These are phyloP conservation scores for Astrephomene gubernaculifera DNA, from an alignment of 139 green algal genomes.

Conservation along the genomic window DNA sequence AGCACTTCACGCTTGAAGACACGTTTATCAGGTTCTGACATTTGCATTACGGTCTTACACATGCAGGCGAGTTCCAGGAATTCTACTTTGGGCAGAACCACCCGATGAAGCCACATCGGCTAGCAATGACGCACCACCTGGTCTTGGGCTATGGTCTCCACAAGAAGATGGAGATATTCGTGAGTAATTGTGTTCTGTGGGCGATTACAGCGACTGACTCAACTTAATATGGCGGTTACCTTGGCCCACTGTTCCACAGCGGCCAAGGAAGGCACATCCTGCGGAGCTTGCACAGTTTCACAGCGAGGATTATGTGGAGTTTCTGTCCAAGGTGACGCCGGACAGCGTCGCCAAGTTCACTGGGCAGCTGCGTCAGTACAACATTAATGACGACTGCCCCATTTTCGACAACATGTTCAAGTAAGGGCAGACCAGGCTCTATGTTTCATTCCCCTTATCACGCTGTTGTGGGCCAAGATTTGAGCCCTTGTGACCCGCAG, in stretches of 20 bases:
- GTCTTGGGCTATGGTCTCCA: conserved; percentile 96
- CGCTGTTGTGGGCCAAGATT: neutral
- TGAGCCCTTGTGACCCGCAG: conserved; percentile 7
- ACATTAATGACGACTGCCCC: conserved; percentile 93
- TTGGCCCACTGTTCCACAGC: conserved; percentile 60
- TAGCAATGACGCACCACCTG: conserved; percentile 96
- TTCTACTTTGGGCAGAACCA: conserved; percentile 98
- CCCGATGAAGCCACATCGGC: conserved; percentile 98
- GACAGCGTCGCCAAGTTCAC: conserved; percentile 63
- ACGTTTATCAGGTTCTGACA: no score
- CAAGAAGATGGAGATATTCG: conserved; percentile 91
- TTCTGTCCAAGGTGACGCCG: conserved; percentile 82
- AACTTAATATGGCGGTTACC: no score
- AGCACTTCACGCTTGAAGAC: no score
- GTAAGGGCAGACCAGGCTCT: neutral
- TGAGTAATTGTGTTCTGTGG: conserved; percentile 63
- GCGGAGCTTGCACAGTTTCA: conserved; percentile 94
- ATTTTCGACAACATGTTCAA: conserved; percentile 88
- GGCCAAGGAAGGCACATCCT: conserved; percentile 79
- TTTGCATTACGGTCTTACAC: neutral
- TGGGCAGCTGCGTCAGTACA: conserved; percentile 75
- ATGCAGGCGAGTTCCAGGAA: conserved; percentile 77
- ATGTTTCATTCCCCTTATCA: neutral
- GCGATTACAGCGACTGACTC: no score
- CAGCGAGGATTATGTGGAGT: conserved; percentile 85